Percentiles rank a stretch among this genome's conserved stretches.
Conservation (phyloP, 169 alveolate species). For the Cryptosporidium ubiquitum region DNA sequence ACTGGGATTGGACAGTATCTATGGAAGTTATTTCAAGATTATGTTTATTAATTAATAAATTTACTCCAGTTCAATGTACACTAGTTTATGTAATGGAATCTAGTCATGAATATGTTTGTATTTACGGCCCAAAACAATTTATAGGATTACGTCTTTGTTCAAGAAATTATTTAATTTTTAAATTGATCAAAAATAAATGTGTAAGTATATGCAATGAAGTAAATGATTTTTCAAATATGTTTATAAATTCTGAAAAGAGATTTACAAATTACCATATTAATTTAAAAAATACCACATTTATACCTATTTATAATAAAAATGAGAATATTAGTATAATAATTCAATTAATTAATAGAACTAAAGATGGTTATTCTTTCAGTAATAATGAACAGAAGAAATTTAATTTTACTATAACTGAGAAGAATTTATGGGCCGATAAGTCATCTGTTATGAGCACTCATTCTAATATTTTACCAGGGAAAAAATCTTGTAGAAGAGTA, state of each 20-base stretch:
- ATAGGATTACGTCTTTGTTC: conserved; percentile 33
- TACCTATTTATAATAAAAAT: conserved; percentile 34
- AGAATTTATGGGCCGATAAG: background rate
- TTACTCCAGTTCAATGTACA: conserved; percentile 35
- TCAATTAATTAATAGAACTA: conserved; percentile 29
- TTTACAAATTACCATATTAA: background rate
- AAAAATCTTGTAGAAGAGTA: too few relatives aligned
- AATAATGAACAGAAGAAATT: background rate
- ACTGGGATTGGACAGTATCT: conserved; percentile 23
- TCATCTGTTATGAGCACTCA: background rate
- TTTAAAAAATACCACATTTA: conserved; percentile 17
- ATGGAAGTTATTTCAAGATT: conserved; percentile 35
- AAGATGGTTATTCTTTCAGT: background rate
- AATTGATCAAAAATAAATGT: background rate
- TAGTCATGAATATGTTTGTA: conserved; percentile 19
- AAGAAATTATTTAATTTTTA: background rate
- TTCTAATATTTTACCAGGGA: background rate
- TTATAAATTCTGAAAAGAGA: background rate
- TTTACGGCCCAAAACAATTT: conserved; percentile 40
- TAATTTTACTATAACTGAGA: background rate
- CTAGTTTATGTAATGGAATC: conserved; percentile 36
- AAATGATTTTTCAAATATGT: background rate
- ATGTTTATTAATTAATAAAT: background rate
- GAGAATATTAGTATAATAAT: conserved; percentile 42
- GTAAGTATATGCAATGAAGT: conserved; percentile 7